Conservation (phyloP, 2,329 filamentous ascomycete genomes). For the Ophiosphaerella korrae region DNA sequence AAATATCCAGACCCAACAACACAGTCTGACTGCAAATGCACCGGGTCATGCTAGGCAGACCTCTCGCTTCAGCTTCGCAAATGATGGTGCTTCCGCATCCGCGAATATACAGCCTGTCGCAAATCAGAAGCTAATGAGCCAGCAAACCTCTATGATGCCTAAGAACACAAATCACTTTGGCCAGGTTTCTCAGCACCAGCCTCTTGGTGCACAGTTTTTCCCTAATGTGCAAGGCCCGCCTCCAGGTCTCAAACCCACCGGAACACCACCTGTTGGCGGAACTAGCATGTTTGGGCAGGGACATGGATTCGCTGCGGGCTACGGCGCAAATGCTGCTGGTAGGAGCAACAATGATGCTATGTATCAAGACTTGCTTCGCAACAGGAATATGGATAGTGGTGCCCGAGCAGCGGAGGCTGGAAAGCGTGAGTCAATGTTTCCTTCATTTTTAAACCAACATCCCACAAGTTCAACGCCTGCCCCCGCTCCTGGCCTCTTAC, state of each 20-base stretch:
- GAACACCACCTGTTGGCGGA: slow-evolving; percentile 82
- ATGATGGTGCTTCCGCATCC: slow-evolving; percentile 66
- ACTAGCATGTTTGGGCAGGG: slow-evolving; percentile 88
- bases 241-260: slow-evolving; percentile 91
- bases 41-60: slow-evolving; percentile 79
- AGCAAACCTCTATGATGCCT: slow-evolving; percentile 86
- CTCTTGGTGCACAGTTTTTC: slow-evolving; percentile 73
- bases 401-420: slow-evolving; percentile 79
- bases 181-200: slow-evolving; percentile 59
- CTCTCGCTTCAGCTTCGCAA: slow-evolving; percentile 86
- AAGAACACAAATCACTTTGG: slow-evolving; percentile 55
- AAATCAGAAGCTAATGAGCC: slow-evolving; percentile 80
- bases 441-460: slow-evolving; percentile 87
- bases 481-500: slow-evolving; percentile 88
- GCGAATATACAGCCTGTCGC: slow-evolving; percentile 75
- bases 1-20: slow-evolving; percentile 55
- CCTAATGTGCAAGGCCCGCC: slow-evolving; percentile 88
- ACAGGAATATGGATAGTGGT: slow-evolving; percentile 64
- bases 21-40: slow-evolving; percentile 61
- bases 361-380: slow-evolving; percentile 76
- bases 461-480: slow-evolving; percentile 81
- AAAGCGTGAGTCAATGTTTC: slow-evolving; percentile 99
- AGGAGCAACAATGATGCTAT: slow-evolving; percentile 82
- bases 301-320: slow-evolving; percentile 77
- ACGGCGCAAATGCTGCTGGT: slow-evolving; percentile 63